Conservation (phyloP, 2,329 filamentous ascomycete genomes). For the Aureobasidium sp. region DNA sequence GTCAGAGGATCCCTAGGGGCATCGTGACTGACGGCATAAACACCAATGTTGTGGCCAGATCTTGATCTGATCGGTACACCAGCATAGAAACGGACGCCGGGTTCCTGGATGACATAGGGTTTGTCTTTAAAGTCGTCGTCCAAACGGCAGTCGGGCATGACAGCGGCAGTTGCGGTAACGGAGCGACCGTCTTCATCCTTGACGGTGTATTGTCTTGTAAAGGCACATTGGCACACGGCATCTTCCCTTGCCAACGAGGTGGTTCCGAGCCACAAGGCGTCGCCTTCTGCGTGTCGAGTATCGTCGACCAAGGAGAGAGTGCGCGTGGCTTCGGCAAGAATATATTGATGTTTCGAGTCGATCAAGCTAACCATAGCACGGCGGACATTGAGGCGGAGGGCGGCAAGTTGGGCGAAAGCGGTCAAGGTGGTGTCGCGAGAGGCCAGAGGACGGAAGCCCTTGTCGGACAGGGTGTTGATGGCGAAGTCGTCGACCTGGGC, state of each 20-base stretch:
- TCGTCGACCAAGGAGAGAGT: slow-evolving; percentile 35
- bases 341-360: slow-evolving; percentile 43
- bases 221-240: slow-evolving; percentile 24
- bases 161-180: background rate
- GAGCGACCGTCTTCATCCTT: background rate
- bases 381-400: slow-evolving; percentile 30
- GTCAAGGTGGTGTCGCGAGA: slow-evolving; percentile 31
- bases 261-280: slow-evolving; percentile 32
- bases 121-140: slow-evolving; percentile 29
- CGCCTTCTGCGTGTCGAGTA: slow-evolving; percentile 27
- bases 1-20: slow-evolving; percentile 22
- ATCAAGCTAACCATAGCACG: slow-evolving; percentile 39
- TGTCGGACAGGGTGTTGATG: slow-evolving; percentile 19
- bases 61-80: slow-evolving; percentile 30
- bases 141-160: slow-evolving; percentile 24
- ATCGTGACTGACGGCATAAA: slow-evolving; percentile 27
- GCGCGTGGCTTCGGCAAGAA: slow-evolving; percentile 44
- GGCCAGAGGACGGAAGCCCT: slow-evolving; percentile 22
- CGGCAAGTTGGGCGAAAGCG: slow-evolving; percentile 31
- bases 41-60: slow-evolving; percentile 30
- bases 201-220: slow-evolving; percentile 8
- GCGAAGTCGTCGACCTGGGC: slow-evolving; percentile 4
- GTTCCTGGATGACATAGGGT: slow-evolving; percentile 26
- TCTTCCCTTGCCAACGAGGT: slow-evolving; percentile 28
- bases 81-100: slow-evolving; percentile 28